Percentiles rank a stretch among this genome's conserved stretches.
Evolutionary conservation across 306 rosid species (phyloP).

Genomic region (Prunus kanzakura): DNA sequence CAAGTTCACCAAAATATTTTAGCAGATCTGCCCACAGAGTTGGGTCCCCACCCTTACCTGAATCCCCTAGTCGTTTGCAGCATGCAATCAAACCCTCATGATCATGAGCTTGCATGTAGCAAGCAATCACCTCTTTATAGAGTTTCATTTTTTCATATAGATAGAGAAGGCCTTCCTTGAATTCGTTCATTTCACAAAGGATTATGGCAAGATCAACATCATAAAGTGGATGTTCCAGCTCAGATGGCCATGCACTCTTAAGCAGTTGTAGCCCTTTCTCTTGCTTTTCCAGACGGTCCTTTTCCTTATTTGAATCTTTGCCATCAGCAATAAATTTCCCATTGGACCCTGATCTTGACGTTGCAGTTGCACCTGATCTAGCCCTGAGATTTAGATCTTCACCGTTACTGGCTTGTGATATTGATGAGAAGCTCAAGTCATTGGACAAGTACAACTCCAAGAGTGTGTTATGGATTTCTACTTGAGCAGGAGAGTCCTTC

Average conservation of each 20-base stretch:
- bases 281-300: slow-evolving; percentile 50
- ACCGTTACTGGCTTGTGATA: slow-evolving; percentile 50
- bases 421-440: slow-evolving; percentile 75
- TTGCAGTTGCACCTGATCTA: slow-evolving; percentile 30
- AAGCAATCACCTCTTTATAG: slow-evolving; percentile 89
- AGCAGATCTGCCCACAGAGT: slow-evolving; percentile 94
- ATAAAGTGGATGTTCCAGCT: slow-evolving; percentile 80
- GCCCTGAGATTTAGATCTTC: slow-evolving; percentile 36
- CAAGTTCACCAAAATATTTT: slow-evolving; percentile 97
- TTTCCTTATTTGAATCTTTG: slow-evolving; percentile 43
- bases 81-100: slow-evolving; percentile 89
- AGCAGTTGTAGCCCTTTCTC: slow-evolving; percentile 71
- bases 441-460: slow-evolving; percentile 89
- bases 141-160: slow-evolving; percentile 96
- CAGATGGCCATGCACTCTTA: slow-evolving; percentile 79
- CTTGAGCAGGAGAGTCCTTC: slow-evolving; percentile 94
- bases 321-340: slow-evolving; percentile 44
- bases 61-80: slow-evolving; percentile 92
- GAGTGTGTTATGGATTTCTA: slow-evolving; percentile 91
- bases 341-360: slow-evolving; percentile 43
- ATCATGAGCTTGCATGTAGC: slow-evolving; percentile 96
- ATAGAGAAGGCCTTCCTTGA: slow-evolving; percentile 77
- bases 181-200: slow-evolving; percentile 90
- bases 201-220: slow-evolving; percentile 92
- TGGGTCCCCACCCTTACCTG: slow-evolving; percentile 91